Evolutionary conservation across 163 green algal species (phyloP), one percentile per base, ranked within the genome.

Genomic region (Chloromonas sp.): DNA sequence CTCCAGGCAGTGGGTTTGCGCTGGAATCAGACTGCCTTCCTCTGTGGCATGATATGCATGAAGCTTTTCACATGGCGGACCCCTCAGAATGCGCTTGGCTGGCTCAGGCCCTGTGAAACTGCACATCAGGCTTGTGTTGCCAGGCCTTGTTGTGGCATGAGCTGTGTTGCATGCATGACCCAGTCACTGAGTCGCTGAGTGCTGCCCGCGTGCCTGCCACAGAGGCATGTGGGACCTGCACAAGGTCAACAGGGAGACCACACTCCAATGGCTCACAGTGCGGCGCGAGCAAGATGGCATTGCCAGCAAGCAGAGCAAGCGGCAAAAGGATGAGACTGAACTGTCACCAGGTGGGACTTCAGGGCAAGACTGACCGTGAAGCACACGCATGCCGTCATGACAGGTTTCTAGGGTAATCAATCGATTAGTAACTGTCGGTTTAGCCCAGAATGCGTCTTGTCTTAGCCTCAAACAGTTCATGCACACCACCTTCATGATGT

Each of bases 171-270:
- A 14, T 36, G 5, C 5, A 36, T 14, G 14, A 14, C 71, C 5
- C 2, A 76, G 60, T 58, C 60, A 15, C 77, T 1, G 60, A 61
- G 2, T 57, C 11, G 66, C 59, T 62, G 36, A 36, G 36, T 36
- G 36, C 36, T 36, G 36, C 36, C 36, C 36, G 36, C 36, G 36
- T 36, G 36, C 36, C 36, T 36, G 2, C 57, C 66, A 60, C 81
- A 84, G 81, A 36, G 87, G 87, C 14, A n/a, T 91, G 81, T 89
- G 82, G 71, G 87, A 91, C 71, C 85, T 91, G 80, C 87, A 91
- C 83, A 77, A 82, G 1, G 61, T 91, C 3, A 81, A 83, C n/a
- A 58, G 78, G 1, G 87, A 91, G 1, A 79, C 76, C 14, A 85
- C 61, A 1, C 15, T 81, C 11, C 70, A 86, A 71, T 91, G 87